These are phyloP conservation scores for Aphanomyces cochlioides DNA, from an alignment of 352 stramenopile genomes.

Conservation along the genomic window DNA sequence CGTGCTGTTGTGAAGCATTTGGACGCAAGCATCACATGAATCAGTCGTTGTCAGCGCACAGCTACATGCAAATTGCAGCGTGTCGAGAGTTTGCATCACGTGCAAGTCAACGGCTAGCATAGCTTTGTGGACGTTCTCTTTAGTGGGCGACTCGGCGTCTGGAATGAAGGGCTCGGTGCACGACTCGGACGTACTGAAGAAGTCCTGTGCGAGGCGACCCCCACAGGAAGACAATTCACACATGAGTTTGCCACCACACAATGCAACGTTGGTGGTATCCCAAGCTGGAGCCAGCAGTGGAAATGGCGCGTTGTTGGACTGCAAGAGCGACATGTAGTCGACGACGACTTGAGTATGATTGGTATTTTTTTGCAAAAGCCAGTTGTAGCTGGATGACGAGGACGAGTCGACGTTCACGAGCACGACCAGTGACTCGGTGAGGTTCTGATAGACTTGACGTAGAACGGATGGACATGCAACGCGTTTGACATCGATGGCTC, in stretches of 20 bases:
- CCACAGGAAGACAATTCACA: slow-evolving; percentile 7
- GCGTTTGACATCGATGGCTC: slow-evolving; percentile 10
- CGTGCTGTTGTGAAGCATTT: neutral
- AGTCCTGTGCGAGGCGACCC: neutral
- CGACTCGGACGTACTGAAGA: slow-evolving; percentile 1
- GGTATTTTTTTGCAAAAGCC: slow-evolving; percentile 9
- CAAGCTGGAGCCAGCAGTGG: neutral
- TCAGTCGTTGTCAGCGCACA: neutral
- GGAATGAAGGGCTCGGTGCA: neutral
- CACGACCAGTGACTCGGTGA: neutral
- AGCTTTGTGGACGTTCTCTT: neutral
- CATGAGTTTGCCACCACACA: slow-evolving; percentile 13
- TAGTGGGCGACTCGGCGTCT: neutral
- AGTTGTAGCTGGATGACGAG: neutral
- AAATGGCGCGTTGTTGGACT: neutral
- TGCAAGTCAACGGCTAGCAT: neutral
- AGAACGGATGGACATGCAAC: slow-evolving; percentile 9
- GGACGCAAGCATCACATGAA: neutral
- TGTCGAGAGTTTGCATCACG: neutral
- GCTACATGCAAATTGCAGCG: neutral
- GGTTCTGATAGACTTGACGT: slow-evolving; percentile 9
- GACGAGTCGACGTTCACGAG: slow-evolving; percentile 4
- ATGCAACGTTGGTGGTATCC: neutral
- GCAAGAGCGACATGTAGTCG: slow-evolving; percentile 1
- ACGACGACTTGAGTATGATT: neutral